These are phyloP conservation scores for Sarocladium oryzae DNA, from an alignment of 2,329 filamentous ascomycete genomes.

Conservation along the genomic window DNA sequence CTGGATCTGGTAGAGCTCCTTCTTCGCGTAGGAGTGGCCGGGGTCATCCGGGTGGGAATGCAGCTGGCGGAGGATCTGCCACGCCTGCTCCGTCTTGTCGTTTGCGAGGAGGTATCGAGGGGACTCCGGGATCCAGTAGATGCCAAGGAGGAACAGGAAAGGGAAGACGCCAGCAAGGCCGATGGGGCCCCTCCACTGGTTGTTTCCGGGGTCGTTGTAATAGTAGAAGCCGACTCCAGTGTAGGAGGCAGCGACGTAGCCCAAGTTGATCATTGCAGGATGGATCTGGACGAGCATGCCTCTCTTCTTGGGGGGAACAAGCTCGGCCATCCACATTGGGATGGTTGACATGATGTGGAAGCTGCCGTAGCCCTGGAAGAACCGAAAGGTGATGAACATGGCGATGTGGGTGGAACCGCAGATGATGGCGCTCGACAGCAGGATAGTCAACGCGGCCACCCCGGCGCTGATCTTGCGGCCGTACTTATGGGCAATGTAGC, in stretches of 20 bases:
- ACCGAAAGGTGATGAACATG: constrained; percentile 11
- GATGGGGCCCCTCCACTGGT: constrained; percentile 10
- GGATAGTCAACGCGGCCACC: neutral
- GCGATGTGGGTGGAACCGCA: neutral
- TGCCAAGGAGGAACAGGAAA: neutral
- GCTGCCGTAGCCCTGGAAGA: constrained; percentile 6
- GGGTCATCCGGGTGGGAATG: neutral
- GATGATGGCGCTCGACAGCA: neutral
- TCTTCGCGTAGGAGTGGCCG: neutral
- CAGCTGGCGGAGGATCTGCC: neutral
- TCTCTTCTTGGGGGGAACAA: neutral
- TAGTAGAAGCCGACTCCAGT: constrained; percentile 9
- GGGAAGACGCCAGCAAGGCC: constrained; percentile 1
- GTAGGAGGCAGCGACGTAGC: constrained; percentile 9
- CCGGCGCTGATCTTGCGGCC: neutral
- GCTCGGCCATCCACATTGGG: constrained; percentile 9
- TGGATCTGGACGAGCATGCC: constrained; percentile 9
- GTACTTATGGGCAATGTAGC: neutral
- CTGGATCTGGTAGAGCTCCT: constrained; percentile 1
- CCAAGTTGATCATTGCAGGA: constrained; percentile 8
- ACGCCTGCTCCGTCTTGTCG: neutral
- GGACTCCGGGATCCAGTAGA: constrained; percentile 7
- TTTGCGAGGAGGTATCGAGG: constrained; percentile 4
- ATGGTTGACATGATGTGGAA: constrained; percentile 7
- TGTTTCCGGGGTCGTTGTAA: neutral